A percentile compares a stretch with the other conserved stretches of the same genome.
Conservation (phyloP, 768 basidiomycete species). For the Lentinula detonsa region DNA sequence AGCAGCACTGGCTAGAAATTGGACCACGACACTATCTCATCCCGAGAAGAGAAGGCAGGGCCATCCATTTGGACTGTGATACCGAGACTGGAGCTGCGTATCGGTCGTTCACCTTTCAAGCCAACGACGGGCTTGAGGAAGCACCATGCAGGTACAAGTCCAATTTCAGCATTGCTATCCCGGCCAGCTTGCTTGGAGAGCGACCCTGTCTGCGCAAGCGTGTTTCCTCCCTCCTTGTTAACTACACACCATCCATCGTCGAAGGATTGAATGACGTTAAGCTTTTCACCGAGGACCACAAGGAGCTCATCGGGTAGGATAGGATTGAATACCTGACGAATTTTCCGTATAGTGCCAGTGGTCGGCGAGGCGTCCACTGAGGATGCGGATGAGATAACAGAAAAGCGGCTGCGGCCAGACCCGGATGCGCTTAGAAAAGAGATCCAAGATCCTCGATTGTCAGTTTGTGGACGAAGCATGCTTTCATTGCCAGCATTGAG, state of each 20-base stretch:
- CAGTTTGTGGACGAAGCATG: slow-evolving; percentile 8
- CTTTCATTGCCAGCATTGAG: slow-evolving; percentile 17
- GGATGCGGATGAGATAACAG: slow-evolving; percentile 30
- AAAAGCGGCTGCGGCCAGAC: slow-evolving; percentile 29
- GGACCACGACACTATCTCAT: slow-evolving; percentile 64
- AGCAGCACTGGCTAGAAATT: slow-evolving; percentile 37
- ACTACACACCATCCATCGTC: slow-evolving; percentile 67
- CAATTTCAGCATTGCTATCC: slow-evolving; percentile 49
- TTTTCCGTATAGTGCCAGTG: slow-evolving; percentile 35
- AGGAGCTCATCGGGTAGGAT: slow-evolving; percentile 72
- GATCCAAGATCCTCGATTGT: neutral
- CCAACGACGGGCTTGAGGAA: slow-evolving; percentile 62
- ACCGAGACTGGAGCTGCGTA: slow-evolving; percentile 59
- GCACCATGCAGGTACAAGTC: slow-evolving; percentile 73
- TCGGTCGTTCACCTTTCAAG: slow-evolving; percentile 53
- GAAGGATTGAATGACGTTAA: slow-evolving; percentile 59
- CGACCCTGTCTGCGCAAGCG: slow-evolving; percentile 28
- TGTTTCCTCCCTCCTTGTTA: slow-evolving; percentile 37
- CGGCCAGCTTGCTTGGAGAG: slow-evolving; percentile 27
- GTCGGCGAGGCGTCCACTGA: slow-evolving; percentile 27
- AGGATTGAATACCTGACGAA: slow-evolving; percentile 57
- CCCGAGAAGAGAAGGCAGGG: slow-evolving; percentile 31
- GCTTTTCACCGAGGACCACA: slow-evolving; percentile 48
- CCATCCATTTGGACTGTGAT: slow-evolving; percentile 51
- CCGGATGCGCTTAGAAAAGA: slow-evolving; percentile 25